Base-by-base conservation (phyloP, 2,329 filamentous ascomycete species). In the Saccharata proteae region DNA sequence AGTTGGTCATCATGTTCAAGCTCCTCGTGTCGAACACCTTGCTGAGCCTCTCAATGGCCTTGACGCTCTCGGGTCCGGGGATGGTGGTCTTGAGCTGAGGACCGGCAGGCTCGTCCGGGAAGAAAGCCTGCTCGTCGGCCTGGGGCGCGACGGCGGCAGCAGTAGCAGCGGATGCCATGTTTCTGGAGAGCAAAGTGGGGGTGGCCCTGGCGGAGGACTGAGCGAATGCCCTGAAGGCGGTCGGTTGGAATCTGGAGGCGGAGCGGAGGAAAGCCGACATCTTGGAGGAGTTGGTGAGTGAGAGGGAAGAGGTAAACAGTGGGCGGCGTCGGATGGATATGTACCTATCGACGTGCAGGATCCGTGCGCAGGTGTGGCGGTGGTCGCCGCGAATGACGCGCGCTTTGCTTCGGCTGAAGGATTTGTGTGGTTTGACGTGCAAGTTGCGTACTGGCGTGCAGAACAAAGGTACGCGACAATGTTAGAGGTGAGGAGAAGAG, bases 21-120 rank as follows among this genome's bases (percentile, higher is more conserved):
- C 78, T 84, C 39, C 84, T 71, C 4, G 81, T 88, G 55, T 93
- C 84, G 49, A 90, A 92, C 37, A 92, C 80, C 49, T 76, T 64
- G 58, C 80, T 64, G 40, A 93, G 69, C 53, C 83, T 72, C 39
- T 74, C 64, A 40, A 80, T 74, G 30, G 71, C 69, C 45, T 74
- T 69, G 61, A 75, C 68, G 55, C 77, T 75, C 61, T 77, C 70
- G 21, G 83, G 83, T 1, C 84, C 84, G 1, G 84, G 84, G 35
- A 93, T 80, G 22, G 59, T 48, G 3, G 70, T 75, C 39, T 60
- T 56, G 24, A 77, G 45, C 16, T 55, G 59, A 15, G 73, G 73
- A n/a, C 54, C 61, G 9, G 54, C 39, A 13, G 73, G 72, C 59
- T 77, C 73, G 46, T 71, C 62, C 36, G 67, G 56, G 52, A 77